Evolutionary conservation across 306 rosid species (phyloP).

Genomic region (Vigna angularis): DNA sequence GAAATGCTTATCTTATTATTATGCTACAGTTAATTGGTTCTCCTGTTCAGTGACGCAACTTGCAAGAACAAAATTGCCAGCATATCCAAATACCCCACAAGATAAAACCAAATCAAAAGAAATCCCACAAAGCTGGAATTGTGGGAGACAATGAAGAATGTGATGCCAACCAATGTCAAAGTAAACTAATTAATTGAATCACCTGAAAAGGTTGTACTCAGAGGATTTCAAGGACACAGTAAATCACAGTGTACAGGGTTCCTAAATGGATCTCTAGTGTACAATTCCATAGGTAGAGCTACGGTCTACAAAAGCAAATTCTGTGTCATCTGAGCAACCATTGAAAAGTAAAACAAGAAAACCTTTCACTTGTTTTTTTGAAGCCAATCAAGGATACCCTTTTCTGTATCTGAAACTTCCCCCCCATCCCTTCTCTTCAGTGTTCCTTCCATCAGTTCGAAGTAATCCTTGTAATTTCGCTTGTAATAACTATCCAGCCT

Average conservation of each 20-base stretch:
- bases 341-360: slow-evolving; percentile 7
- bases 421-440: slow-evolving; percentile 53
- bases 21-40: slow-evolving; percentile 9
- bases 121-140: neutral
- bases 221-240: slow-evolving; percentile 36
- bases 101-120: neutral
- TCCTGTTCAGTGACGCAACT: slow-evolving; percentile 20
- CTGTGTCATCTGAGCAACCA: slow-evolving; percentile 29
- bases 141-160: slow-evolving; percentile 5
- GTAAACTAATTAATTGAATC: slow-evolving; percentile 2
- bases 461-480: slow-evolving; percentile 95
- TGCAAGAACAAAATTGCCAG: slow-evolving; percentile 28
- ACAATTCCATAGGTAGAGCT: slow-evolving; percentile 27
- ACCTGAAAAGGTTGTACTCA: slow-evolving; percentile 29
- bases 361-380: slow-evolving; percentile 58
- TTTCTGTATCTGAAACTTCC: slow-evolving; percentile 75
- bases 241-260: slow-evolving; percentile 21
- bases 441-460: slow-evolving; percentile 77
- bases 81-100: slow-evolving; percentile 23
- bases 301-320: slow-evolving; percentile 34
- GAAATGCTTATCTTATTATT: slow-evolving; percentile 19
- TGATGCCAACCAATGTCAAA: slow-evolving; percentile 2
- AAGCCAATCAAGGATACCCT: slow-evolving; percentile 90
- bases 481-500: slow-evolving; percentile 85
- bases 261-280: slow-evolving; percentile 31